phyloP scores from a whole-genome alignment of 2,329 filamentous ascomycete genomes.

The Cercospora zeae-maydis region DNA sequence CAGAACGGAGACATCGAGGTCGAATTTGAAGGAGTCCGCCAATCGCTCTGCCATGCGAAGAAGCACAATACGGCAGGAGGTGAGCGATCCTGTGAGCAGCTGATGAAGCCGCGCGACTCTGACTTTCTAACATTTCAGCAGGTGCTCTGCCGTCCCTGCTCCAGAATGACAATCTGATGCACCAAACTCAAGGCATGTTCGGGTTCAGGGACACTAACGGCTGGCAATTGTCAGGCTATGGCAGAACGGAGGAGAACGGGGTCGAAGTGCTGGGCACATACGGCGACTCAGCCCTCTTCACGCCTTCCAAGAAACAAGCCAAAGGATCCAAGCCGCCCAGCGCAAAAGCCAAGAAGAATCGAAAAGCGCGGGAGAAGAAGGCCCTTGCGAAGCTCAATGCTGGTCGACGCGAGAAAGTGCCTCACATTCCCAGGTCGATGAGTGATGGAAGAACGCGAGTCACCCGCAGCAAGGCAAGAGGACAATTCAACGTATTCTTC shows the following conservation, averaged over 20 bases:
- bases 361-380: slow-evolving; percentile 1
- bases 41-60: background rate
- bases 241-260: background rate
- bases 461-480: background rate
- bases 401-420: slow-evolving; percentile 1
- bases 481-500: background rate
- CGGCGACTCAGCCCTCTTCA: too few species aligned
- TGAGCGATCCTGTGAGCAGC: background rate
- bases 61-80: background rate
- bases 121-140: background rate
- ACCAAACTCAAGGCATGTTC: background rate
- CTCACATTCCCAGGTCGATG: background rate
- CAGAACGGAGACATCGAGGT: background rate
- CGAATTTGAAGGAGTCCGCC: background rate
- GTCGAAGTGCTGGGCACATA: too few species aligned
- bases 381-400: background rate
- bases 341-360: slow-evolving; percentile 6
- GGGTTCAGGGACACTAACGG: background rate
- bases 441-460: background rate
- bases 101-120: background rate
- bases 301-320: background rate
- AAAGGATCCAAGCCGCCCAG: background rate
- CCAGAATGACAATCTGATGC: background rate
- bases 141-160: background rate
- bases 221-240: background rate